Evolutionary conservation across 1,284 basidiomycete genomes (phyloP), one percentile per base, ranked within the genome.

Genomic region (Cutaneotrichosporon curvatum): DNA sequence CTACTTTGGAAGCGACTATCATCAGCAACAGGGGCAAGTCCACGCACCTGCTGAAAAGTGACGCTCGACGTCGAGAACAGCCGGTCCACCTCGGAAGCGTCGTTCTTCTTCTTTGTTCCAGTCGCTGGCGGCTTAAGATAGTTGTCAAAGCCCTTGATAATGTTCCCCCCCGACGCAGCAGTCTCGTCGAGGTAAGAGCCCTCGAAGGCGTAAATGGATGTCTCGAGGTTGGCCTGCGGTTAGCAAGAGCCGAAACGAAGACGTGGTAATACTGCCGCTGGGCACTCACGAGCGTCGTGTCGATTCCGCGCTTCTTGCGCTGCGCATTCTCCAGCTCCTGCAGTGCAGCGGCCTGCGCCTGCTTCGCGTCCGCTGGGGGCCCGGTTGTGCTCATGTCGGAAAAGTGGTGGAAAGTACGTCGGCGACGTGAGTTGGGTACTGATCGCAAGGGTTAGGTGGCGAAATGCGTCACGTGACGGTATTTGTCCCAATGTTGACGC

Each of bases 61-160:
- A 65, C 64, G 35, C 67, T 70, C 46, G 65, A 68, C 4, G 60
- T 61, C 34, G 68, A 71, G 58, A 75, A 75, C 51, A 75, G 49
- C n/a, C 74, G 49, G 56, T 75, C 74, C 12, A 52, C 56, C 34
- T 74, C 72, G 10, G 59, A 58, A 14, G 63, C 60, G 25, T 72
- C 70, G 8, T 59, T 45, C 55, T 65, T 71, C 58, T 69, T 71
- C 56, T 67, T 65, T 40, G 60, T 68, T 30, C 58, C 57, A 0
- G 60, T 47, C 4, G 62, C 55, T 3, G 69, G 67, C 2, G 72
- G 67, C 55, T 75, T 75, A 31, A 75, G 67, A 56, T 74, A 74
- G 43, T 67, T 68, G 53, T 74, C 73, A 48, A 74, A 76, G 7
- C 75, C 75, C 60, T 73, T 73, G 55, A 73, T 71, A 43, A 73